Evolutionary conservation across 2,329 filamentous ascomycete genomes (phyloP), one percentile per base, ranked within the genome.

Genomic region (Fonsecaea multimorphosa): DNA sequence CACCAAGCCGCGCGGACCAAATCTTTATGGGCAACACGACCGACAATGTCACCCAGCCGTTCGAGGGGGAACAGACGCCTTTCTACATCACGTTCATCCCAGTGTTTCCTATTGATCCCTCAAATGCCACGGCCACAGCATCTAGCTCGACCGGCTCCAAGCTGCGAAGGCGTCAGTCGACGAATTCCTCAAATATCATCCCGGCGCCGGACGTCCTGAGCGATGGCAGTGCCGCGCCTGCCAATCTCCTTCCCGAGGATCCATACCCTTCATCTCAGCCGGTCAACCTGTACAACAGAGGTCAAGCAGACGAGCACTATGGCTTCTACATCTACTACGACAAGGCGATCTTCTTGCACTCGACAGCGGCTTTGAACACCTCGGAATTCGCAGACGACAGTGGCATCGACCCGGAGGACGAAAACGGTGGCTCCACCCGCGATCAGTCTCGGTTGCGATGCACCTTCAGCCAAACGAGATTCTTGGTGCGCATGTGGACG

Each of bases 301-400:
- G 91, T 19, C 82, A 91, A 31, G 80, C 85, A 1, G 89, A 89
- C 0, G 94, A 98, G 76, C 92, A 97, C 78, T 97, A 96, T 77
- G 92, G 92, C 1, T 97, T 97, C 79, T 97, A 97, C 80, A 91
- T 86, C 0, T 96, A 97, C 81, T 98, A 91, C 77, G 89, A 93
- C 78, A 91, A 93, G 70, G 90, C 89, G 8, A 91, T 96, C 69
- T 96, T 94, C 80, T 83, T 96, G 68, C 63, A 63, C 40, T 66
- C 64, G n/a, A 66, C 61, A 16, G 60, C 68, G 4, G 44, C 68
- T 27, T 24, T 65, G 58, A 67, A 69, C 24, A 61, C 40, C 16
- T 63, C 66, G n/a, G 58, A 60, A 22, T 64, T 66, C 8, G 40
- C 67, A 27, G 56, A 64, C 61, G 69, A 64, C 27, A 73, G 71